Evolutionary conservation across 345 rosid species (phyloP).

Genomic region (Euphorbia pulcherrima): DNA sequence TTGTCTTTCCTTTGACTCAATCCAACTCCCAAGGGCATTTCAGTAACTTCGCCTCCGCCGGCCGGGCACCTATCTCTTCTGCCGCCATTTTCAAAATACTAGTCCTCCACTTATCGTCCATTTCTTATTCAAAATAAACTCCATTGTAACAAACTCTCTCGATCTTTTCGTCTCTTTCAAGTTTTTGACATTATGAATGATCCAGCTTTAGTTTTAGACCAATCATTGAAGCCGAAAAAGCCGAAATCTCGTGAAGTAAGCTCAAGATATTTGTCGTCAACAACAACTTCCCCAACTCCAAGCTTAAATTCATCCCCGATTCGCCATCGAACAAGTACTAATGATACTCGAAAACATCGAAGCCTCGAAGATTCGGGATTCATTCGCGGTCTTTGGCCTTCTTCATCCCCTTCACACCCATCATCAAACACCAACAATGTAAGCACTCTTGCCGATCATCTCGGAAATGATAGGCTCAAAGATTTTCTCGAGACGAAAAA

Average conservation of each 20-base stretch:
- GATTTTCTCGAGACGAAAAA: constrained; percentile 34
- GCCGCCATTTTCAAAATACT: constrained; percentile 53
- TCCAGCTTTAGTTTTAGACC: constrained; percentile 27
- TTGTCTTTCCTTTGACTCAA: not conserved
- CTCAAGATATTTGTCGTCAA: constrained; percentile 60
- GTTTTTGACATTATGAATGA: constrained; percentile 43
- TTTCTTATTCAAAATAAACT: constrained; percentile 13
- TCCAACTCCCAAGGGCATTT: not conserved
- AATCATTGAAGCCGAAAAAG: constrained; percentile 37
- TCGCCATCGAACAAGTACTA: constrained; percentile 18
- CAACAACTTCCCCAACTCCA: constrained; percentile 40
- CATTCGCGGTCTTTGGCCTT: constrained; percentile 48
- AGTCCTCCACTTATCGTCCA: constrained; percentile 36
- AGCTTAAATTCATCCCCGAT: constrained; percentile 31
- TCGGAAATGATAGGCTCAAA: constrained; percentile 43
- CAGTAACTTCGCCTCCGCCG: constrained; percentile 40
- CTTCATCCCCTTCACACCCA: constrained; percentile 28
- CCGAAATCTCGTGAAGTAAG: constrained; percentile 53
- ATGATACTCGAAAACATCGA: constrained; percentile 25
- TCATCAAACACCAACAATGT: constrained; percentile 31
- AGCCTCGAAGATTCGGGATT: constrained; percentile 32
- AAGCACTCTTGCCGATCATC: constrained; percentile 48
- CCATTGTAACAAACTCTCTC: not conserved
- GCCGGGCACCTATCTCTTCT: constrained; percentile 35
- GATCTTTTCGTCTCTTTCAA: constrained; percentile 3